These are phyloP conservation scores for Xenoacremonium recifei DNA, from an alignment of 2,329 filamentous ascomycete species.

Conservation along the genomic window DNA sequence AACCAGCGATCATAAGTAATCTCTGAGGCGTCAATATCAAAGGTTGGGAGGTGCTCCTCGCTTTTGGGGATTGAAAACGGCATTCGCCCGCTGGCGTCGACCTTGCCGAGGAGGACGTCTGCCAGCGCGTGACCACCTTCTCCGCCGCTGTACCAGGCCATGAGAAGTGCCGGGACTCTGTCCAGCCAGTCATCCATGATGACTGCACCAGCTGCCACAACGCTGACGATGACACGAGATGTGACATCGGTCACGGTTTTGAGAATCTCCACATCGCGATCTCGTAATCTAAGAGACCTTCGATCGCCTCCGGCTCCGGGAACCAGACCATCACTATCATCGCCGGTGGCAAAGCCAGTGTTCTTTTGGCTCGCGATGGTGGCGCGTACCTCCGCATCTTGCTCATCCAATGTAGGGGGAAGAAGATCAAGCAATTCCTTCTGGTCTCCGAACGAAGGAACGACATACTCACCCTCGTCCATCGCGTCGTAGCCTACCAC, in stretches of 20 bases:
- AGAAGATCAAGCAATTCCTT: slow-evolving; percentile 1
- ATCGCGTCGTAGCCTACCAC: slow-evolving; percentile 1
- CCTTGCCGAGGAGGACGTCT: neutral
- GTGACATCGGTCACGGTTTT: neutral
- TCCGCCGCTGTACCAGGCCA: neutral
- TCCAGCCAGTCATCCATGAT: neutral
- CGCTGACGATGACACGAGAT: neutral
- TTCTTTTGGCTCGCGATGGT: too few relatives aligned
- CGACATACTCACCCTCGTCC: slow-evolving; percentile 18
- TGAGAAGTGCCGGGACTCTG: neutral
- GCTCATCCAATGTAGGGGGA: neutral
- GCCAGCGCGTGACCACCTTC: neutral
- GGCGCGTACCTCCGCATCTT: neutral
- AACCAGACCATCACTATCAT: neutral
- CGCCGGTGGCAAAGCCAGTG: neutral
- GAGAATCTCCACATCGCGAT: neutral
- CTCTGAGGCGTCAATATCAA: slow-evolving; percentile 10
- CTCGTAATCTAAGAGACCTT: neutral
- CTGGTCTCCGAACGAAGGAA: slow-evolving; percentile 10
- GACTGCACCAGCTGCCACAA: neutral
- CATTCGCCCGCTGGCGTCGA: neutral
- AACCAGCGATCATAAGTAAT: slow-evolving; percentile 18
- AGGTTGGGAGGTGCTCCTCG: slow-evolving; percentile 10
- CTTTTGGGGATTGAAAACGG: neutral
- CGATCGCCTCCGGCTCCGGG: neutral